Base-by-base conservation (phyloP, 23 red algal genomes). In the Gracilaria gracilis region DNA sequence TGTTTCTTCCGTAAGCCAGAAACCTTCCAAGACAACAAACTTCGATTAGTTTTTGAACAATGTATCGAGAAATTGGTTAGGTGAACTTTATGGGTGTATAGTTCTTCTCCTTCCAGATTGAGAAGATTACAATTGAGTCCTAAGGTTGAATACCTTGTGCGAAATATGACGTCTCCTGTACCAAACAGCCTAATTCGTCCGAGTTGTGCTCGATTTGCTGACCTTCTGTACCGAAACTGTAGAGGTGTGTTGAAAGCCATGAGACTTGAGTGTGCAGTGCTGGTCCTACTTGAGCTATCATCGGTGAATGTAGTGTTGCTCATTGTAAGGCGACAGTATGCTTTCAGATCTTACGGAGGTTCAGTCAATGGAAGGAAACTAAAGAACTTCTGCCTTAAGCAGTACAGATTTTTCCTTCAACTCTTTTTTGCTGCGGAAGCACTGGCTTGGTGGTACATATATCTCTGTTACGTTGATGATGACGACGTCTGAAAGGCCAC, bases 1-100 rank as follows among this genome's bases (percentile, higher is more conserved):
- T 73, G 35, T 35, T 73, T 73, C 28, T 44, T 37, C 5, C 67
- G 67, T 15, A 73, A 8, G 67, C 67, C 67, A 8, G 35, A 73
- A 20, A 44, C 21, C 28, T 44, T 73, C 67, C 67, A 73, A 24
- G 67, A 73, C 21, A 73, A 40, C 17, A 73, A 1, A 42, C 3
- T 40, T 6, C 38, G 67, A 40, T 73, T 37, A 1, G 67, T 73
- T 37, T n/a, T 44, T 23, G 67, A 17, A 73, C 33, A 40, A 20
- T 7, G 33, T 8, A 73, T 73, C 20, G 67, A 73, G 1, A 73
- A 35, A 7, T 40, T 37, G 15, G 33, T 73, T 1, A 73, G 28
- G 44, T 73, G 67, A 40, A 73, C 34, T 73, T n/a, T 37, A 42
- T 73, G 67, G 0, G 1, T 73, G 67, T 40, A 73, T 37, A 73